A percentile compares a stretch with the other conserved stretches of the same genome.
These are phyloP conservation scores for Rubus idaeus DNA, from an alignment of 306 rosid species.

Conservation along the genomic window DNA sequence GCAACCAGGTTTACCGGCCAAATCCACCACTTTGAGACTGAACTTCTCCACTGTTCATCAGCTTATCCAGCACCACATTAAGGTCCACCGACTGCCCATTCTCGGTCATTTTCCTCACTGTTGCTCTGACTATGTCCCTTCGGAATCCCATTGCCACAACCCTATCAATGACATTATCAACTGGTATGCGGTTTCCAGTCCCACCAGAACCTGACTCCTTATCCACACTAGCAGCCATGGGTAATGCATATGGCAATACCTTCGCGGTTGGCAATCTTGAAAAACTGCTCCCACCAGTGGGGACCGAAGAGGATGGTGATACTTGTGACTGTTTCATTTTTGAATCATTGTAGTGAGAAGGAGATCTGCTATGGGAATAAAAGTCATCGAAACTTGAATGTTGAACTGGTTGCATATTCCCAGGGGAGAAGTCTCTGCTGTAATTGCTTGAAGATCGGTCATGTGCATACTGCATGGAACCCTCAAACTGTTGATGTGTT, in stretches of 20 bases:
- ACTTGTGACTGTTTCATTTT: conserved; percentile 14
- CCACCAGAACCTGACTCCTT: conserved; percentile 30
- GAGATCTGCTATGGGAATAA: conserved; percentile 19
- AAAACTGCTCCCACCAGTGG: conserved; percentile 18
- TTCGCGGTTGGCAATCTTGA: conserved; percentile 18
- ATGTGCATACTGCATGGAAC: conserved; percentile 18
- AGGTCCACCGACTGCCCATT: conserved; percentile 42
- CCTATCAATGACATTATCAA: conserved; percentile 39
- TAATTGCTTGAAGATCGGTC: conserved; percentile 24
- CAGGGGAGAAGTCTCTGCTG: conserved; percentile 10
- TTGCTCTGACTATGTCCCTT: conserved; percentile 45
- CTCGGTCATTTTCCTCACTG: conserved; percentile 43
- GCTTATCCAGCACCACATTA: conserved; percentile 43
- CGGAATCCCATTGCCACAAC: conserved; percentile 53
- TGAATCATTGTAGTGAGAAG: conserved; percentile 20
- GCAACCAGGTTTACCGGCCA: conserved; percentile 18
- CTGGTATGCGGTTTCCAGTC: conserved; percentile 25
- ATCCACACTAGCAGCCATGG: conserved; percentile 40
- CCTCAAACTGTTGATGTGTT: conserved; percentile 15
- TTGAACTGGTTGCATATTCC: conserved; percentile 28
- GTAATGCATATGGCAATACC: conserved; percentile 43
- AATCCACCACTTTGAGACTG: conserved; percentile 12
- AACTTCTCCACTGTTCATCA: conserved; percentile 35
- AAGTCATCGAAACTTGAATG: conserved; percentile 20
- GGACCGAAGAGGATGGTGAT: conserved; percentile 9